Conservation (phyloP, 441 rosid genomes). For the Croton laevigatus region DNA sequence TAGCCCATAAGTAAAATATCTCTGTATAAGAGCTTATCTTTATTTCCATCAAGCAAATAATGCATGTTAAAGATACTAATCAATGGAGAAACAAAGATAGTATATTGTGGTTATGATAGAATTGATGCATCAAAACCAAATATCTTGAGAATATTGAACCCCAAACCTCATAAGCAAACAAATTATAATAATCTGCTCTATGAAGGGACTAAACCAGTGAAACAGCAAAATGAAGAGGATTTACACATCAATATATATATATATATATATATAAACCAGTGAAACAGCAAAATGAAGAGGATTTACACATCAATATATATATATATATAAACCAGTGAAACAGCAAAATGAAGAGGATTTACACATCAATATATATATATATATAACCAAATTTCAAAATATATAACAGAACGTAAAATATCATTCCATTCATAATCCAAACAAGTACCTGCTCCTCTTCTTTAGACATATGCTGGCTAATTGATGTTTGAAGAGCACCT, state of each 20-base stretch:
- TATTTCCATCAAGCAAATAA: neutral
- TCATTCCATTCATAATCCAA: neutral
- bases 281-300: slow-evolving; percentile 12
- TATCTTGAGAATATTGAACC: slow-evolving; percentile 3
- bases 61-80: neutral
- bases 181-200: slow-evolving; percentile 4
- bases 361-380: no score
- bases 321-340: no score
- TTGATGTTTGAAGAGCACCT: slow-evolving; percentile 87
- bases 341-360: slow-evolving; percentile 12
- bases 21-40: neutral
- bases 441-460: slow-evolving; percentile 88
- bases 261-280: no score
- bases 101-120: slow-evolving; percentile 1
- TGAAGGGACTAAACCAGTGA: neutral
- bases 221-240: slow-evolving; percentile 13
- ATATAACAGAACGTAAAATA: slow-evolving; percentile 5
- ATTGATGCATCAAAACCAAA: neutral
- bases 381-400: neutral
- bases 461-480: slow-evolving; percentile 94
- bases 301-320: neutral
- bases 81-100: slow-evolving; percentile 1
- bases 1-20: slow-evolving; percentile 5
- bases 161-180: slow-evolving; percentile 11
- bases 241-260: neutral